Conservation (phyloP, 805 yeast species). For the Naumovozyma castellii region DNA sequence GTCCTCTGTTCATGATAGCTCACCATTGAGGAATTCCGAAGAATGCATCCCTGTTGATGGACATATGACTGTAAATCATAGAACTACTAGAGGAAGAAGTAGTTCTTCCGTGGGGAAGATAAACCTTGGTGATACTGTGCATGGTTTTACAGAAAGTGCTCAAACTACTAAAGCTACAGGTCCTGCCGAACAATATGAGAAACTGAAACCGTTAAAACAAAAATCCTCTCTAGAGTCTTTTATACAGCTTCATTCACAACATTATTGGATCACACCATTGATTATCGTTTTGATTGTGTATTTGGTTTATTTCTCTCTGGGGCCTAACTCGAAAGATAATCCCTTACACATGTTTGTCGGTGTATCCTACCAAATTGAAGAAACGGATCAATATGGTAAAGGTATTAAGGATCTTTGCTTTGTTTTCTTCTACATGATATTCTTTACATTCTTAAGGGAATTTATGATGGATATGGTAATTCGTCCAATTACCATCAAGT, state of each 20-base stretch:
- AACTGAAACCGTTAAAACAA: not conserved
- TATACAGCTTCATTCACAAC: conserved; percentile 46
- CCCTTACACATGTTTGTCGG: conserved; percentile 53
- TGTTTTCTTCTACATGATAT: conserved; percentile 69
- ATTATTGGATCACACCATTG: conserved; percentile 67
- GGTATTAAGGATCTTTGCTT: conserved; percentile 77
- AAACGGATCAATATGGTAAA: conserved; percentile 66
- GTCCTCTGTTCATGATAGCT: not conserved
- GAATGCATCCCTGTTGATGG: too few relatives aligned
- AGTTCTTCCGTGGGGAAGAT: conserved; percentile 70
- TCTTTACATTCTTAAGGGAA: conserved; percentile 86
- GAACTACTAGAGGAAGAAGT: conserved; percentile 22
- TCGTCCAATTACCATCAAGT: conserved; percentile 60
- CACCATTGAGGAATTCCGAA: too few relatives aligned
- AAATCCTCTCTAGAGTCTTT: conserved; percentile 3
- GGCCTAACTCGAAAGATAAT: conserved; percentile 49
- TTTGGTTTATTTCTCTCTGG: conserved; percentile 43
- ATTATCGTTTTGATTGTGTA: conserved; percentile 37
- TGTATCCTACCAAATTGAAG: conserved; percentile 54
- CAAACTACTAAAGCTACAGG: not conserved
- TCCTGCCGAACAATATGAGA: not conserved
- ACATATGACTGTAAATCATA: not conserved
- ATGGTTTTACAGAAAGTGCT: conserved; percentile 35
- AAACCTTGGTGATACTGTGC: conserved; percentile 61
- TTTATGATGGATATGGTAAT: conserved; percentile 77